Percentiles rank a stretch among this genome's conserved stretches.
Conservation (phyloP, 2,329 filamentous ascomycete species). For the Colletotrichum plurivorum region DNA sequence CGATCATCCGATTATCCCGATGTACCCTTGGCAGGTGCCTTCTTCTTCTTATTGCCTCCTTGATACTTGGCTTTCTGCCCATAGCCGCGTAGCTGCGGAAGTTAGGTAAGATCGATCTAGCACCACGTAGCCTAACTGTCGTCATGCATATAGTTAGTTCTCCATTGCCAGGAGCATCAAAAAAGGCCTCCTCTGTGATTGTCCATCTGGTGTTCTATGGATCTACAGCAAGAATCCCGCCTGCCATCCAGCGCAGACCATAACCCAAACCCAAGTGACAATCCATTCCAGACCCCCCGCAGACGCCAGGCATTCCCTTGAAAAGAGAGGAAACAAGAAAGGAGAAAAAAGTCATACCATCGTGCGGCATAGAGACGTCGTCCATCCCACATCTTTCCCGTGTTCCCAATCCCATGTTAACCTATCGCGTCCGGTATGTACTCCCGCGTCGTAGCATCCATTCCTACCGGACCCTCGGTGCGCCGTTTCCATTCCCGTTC, state of each 20-base stretch:
- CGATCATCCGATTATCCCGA: too few species aligned
- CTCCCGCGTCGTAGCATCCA: too few species aligned
- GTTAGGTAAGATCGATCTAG: too few species aligned
- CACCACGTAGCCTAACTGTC: too few species aligned
- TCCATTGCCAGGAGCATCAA: not conserved
- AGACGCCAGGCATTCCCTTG: constrained; percentile 19
- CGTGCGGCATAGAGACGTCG: constrained; percentile 8
- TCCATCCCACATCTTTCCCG: not conserved
- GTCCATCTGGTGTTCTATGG: constrained; percentile 3
- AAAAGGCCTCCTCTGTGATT: not conserved
- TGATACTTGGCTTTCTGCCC: too few species aligned
- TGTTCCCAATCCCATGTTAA: not conserved
- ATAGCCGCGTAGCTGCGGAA: too few species aligned
- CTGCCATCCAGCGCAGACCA: constrained; percentile 4
- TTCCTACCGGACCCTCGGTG: not conserved
- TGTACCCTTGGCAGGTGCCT: too few species aligned
- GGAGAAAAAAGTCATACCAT: not conserved
- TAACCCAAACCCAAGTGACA: not conserved
- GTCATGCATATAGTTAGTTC: too few species aligned
- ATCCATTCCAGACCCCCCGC: not conserved
- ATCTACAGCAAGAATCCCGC: constrained; percentile 9
- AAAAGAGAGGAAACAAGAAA: too few species aligned
- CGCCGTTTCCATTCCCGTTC: not conserved
- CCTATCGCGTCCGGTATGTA: too few species aligned
- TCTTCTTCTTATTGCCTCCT: too few species aligned